A percentile compares a stretch with the other conserved stretches of the same genome.
Conservation (phyloP, 2,329 filamentous ascomycete genomes). For the Rosellinia necatrix region DNA sequence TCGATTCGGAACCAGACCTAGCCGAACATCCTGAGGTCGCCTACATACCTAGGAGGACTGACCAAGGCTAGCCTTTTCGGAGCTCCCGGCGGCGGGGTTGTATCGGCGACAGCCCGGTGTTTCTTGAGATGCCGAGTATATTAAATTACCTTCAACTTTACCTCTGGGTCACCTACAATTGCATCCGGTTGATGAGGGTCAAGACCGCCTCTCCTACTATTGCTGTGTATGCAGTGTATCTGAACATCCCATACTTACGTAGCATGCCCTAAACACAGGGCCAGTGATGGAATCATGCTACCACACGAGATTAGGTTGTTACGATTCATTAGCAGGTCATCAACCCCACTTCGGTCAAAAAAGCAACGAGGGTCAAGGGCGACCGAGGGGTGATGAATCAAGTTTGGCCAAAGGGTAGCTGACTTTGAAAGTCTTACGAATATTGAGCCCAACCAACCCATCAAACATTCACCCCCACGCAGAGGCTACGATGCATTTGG, state of each 20-base stretch:
- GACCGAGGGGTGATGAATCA: neutral
- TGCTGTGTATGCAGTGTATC: no score
- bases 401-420: neutral
- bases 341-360: neutral
- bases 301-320: conserved; percentile 7
- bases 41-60: no score
- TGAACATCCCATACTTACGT: neutral
- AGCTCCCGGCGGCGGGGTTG: conserved; percentile 2
- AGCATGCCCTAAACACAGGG: conserved; percentile 4
- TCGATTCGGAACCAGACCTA: neutral
- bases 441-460: neutral
- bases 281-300: conserved; percentile 8
- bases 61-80: no score
- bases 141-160: conserved; percentile 7
- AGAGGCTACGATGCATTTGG: neutral
- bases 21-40: conserved; percentile 7
- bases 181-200: conserved; percentile 8
- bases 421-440: neutral
- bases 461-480: neutral
- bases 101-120: conserved; percentile 2
- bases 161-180: neutral
- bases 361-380: conserved; percentile 2
- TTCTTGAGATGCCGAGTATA: conserved; percentile 6
- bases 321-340: conserved; percentile 6
- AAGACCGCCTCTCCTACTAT: neutral